Conservation (phyloP, 768 basidiomycete species). For the Tricholoma furcatifolium region DNA sequence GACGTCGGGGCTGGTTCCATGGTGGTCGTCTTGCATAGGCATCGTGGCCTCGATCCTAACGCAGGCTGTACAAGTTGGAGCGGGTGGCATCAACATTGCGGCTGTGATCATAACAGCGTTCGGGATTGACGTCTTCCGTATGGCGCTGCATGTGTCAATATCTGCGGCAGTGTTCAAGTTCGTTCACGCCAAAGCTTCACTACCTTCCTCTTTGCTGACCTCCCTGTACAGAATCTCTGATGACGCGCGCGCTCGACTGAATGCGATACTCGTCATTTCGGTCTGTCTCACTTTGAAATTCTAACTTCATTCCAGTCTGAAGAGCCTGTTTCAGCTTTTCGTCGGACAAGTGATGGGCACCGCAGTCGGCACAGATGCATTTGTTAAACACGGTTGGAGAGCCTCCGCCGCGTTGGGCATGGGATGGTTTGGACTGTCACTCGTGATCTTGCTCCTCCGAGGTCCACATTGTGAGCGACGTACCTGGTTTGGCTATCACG, state of each 20-base stretch:
- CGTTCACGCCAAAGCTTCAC: slow-evolving; percentile 1
- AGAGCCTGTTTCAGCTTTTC: slow-evolving; percentile 37
- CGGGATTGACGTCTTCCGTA: slow-evolving; percentile 66
- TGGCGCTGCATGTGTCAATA: slow-evolving; percentile 67
- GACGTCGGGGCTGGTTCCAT: slow-evolving; percentile 69
- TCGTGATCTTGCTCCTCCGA: slow-evolving; percentile 50
- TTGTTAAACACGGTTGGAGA: slow-evolving; percentile 66
- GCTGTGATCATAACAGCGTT: slow-evolving; percentile 46
- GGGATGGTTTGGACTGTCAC: slow-evolving; percentile 47
- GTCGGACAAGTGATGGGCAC: slow-evolving; percentile 75
- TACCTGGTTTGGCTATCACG: slow-evolving; percentile 57
- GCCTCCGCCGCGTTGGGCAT: slow-evolving; percentile 53
- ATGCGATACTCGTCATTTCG: slow-evolving; percentile 70
- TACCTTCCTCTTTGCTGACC: not conserved
- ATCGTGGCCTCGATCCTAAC: slow-evolving; percentile 45
- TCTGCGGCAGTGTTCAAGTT: slow-evolving; percentile 58
- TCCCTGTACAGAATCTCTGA: slow-evolving; percentile 30
- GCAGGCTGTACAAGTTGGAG: slow-evolving; percentile 62
- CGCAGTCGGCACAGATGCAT: slow-evolving; percentile 61
- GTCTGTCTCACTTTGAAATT: slow-evolving; percentile 25
- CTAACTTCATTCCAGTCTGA: too few relatives aligned
- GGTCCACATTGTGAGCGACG: slow-evolving; percentile 55
- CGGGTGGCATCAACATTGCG: slow-evolving; percentile 52
- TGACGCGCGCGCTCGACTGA: slow-evolving; percentile 62
- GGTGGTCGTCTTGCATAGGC: slow-evolving; percentile 67